phyloP scores from a whole-genome alignment of 2,329 filamentous ascomycete genomes.

The Chrysosporium keratinophilum region DNA sequence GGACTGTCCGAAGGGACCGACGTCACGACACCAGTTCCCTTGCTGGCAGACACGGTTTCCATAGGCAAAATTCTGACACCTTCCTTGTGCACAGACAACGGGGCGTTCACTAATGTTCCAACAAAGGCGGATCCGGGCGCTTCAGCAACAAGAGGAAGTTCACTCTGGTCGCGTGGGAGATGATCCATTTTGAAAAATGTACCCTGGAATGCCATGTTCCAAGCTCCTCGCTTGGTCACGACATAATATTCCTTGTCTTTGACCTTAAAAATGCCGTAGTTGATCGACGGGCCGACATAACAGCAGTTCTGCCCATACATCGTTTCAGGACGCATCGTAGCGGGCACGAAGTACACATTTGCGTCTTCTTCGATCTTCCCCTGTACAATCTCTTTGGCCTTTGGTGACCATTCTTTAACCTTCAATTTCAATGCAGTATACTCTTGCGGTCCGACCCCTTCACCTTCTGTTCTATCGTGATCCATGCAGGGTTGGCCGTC shows the following conservation, averaged over 20 bases:
- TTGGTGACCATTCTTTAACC: conserved; percentile 77
- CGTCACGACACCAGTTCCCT: conserved; percentile 93
- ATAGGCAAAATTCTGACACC: conserved; percentile 87
- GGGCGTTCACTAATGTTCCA: conserved; percentile 71
- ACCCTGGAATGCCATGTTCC: conserved; percentile 94
- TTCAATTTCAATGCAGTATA: conserved; percentile 89
- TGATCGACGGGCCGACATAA: conserved; percentile 75
- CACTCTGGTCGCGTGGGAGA: conserved; percentile 53
- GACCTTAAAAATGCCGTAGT: conserved; percentile 78
- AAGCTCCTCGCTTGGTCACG: conserved; percentile 68
- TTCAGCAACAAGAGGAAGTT: conserved; percentile 63
- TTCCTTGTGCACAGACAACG: conserved; percentile 72
- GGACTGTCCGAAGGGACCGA: conserved; percentile 92
- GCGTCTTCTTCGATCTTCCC: conserved; percentile 68
- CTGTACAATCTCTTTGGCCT: conserved; percentile 59
- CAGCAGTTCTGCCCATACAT: conserved; percentile 98
- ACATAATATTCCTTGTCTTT: conserved; percentile 72
- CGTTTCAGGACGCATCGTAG: conserved; percentile 87
- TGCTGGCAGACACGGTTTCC: conserved; percentile 82
- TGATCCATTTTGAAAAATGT: conserved; percentile 53
- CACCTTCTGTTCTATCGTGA: conserved; percentile 70
- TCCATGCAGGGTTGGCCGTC: conserved; percentile 82
- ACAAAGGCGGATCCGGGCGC: conserved; percentile 69
- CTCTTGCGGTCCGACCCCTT: conserved; percentile 76
- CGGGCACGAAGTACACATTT: conserved; percentile 80